Base-by-base conservation (phyloP, 495 filamentous ascomycete genomes). In the Hypoxylon fuscum region DNA sequence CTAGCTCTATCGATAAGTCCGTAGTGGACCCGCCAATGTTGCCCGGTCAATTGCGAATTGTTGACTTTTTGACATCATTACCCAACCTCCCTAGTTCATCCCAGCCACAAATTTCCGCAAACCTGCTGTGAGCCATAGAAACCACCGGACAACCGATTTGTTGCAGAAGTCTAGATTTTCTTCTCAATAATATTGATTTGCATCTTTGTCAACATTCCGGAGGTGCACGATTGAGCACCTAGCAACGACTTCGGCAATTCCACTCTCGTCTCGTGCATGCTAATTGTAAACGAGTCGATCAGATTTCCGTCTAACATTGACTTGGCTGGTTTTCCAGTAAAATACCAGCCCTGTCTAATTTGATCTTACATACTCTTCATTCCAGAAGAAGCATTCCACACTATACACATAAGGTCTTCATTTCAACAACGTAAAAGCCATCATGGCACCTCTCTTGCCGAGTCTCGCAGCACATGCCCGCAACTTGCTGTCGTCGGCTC, bases 11-110 rank as follows among this genome's bases (percentile, higher is more conserved):
- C 54, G 55, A 55, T 59, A 49, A 8, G 9, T 9, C 7, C 20
- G 5, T 49, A 47, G 44, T 55, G 62, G 37, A 20, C 32, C 20
- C 9, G 22, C 15, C 4, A n/a, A 3, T 5, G 69, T 71, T 71
- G 69, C 69, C 65, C 27, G 66, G 69, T 59, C 66, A 66, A 59
- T 64, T 18, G 2, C 10, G 21, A 31, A 41, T 59, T 71, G 59
- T 71, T 71, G 69, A 71, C 60, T 69, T 64, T n/a, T 64, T 67
- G 56, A 70, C 68, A 67, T 71, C 68, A 71, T 58, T 48, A 21
- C 42, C 51, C 41, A 57, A 32, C 63, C 53, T 48, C 67, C 63
- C 11, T 12, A 14, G 7, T 14, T 35, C 15, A 27, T 4, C 37
- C 63, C 59, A 60, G 43, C 62, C 59, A 64, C 59, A 54, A 41